Evolutionary conservation across 2,329 filamentous ascomycete species (phyloP).

Genomic region (Ophiocordyceps sinensis): DNA sequence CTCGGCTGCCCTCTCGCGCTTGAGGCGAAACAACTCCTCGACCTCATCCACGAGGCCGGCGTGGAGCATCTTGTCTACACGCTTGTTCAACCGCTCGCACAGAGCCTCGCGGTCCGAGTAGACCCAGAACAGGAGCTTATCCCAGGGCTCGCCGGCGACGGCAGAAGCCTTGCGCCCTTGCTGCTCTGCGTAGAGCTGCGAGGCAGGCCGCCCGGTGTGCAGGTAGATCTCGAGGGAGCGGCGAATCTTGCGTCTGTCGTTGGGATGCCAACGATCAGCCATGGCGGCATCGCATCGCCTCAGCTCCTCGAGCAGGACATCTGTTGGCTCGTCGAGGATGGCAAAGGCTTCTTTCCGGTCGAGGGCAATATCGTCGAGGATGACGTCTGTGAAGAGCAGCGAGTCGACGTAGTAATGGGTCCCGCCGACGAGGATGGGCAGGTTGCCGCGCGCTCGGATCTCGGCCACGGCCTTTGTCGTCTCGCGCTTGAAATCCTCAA

Average conservation of each 20-base stretch:
- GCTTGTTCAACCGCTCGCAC: slow-evolving; percentile 53
- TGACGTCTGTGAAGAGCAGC: slow-evolving; percentile 61
- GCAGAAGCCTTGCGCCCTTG: slow-evolving; percentile 22
- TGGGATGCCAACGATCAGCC: slow-evolving; percentile 87
- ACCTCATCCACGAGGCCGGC: slow-evolving; percentile 35
- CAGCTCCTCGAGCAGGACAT: slow-evolving; percentile 58
- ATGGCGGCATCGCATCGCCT: slow-evolving; percentile 74
- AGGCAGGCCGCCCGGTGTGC: slow-evolving; percentile 66
- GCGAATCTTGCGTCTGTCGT: slow-evolving; percentile 77
- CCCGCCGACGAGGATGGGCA: slow-evolving; percentile 86
- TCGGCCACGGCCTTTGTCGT: slow-evolving; percentile 58
- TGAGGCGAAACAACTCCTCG: slow-evolving; percentile 27
- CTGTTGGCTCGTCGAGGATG: slow-evolving; percentile 57
- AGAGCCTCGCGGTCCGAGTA: slow-evolving; percentile 58
- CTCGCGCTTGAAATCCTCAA: slow-evolving; percentile 60
- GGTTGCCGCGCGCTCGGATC: slow-evolving; percentile 60
- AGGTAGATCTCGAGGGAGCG: slow-evolving; percentile 85
- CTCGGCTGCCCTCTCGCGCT: slow-evolving; percentile 16
- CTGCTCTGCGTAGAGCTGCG: slow-evolving; percentile 77
- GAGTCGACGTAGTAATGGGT: slow-evolving; percentile 93
- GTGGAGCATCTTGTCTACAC: slow-evolving; percentile 74
- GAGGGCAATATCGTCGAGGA: slow-evolving; percentile 24
- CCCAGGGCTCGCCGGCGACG: slow-evolving; percentile 21
- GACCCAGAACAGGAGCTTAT: slow-evolving; percentile 72
- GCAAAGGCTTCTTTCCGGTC: slow-evolving; percentile 36